Evolutionary conservation across 2,329 filamentous ascomycete species (phyloP), one percentile per base, ranked within the genome.

Genomic region (Aspergillus puulaauensis): DNA sequence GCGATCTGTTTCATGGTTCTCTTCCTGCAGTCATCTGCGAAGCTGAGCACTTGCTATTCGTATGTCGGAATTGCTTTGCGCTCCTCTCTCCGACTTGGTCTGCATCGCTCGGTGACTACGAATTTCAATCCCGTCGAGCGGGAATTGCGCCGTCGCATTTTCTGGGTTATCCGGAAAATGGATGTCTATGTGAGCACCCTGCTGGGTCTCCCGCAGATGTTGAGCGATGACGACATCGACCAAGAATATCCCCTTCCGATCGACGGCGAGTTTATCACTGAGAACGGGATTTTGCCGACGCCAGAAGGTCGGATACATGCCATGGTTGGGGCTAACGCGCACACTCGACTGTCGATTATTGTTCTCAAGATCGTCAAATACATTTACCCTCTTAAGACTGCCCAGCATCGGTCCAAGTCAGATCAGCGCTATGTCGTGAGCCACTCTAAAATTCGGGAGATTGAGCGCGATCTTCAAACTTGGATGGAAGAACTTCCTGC

Each of bases 31-130:
- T 86, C 88, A 2, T 90, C 90, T 2, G 89, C 90, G 9, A 90
- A 91, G 68, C 77, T 93, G 31, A 90, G 87, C 68, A 89, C 86
- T 9, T 93, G 90, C 70, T 93, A 93, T 72, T 86, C 89, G 0
- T 92, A 91, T 65, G 83, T 93, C 48, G 90, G 90, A 6, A 89
- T 93, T 65, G 90, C 89, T 2, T 78, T 93, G 49, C 84, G 90
- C 51, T 88, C 89, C 6, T 86, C 89, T n/a, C 75, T 93, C 35
- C 85, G 90, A 27, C 87, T 93, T 75, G 90, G 90, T 7, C 78
- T 93, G 24, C 90, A 95, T 71, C 87, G 90, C 52, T 85, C 89
- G 59, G 76, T 93, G 6, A 79, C 86, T 12, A 85, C 88, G 48
- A 82, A 84, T 55, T 84, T 89, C 59, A 87, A 90, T 65, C 87